Evolutionary conservation across 495 filamentous ascomycete species (phyloP), one percentile per base, ranked within the genome.

Genomic region (Xylaria curta): DNA sequence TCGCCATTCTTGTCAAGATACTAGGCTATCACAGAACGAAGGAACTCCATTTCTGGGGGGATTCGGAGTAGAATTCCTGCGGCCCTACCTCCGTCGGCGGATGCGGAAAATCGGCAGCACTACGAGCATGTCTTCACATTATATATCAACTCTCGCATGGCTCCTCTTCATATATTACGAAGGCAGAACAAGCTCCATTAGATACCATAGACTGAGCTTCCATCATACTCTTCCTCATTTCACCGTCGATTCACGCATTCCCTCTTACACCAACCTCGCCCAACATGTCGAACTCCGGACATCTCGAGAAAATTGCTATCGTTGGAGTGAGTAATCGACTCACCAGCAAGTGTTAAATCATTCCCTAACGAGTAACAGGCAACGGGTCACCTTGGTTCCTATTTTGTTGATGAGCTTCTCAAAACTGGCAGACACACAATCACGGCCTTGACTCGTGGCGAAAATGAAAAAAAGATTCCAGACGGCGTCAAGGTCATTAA

Each of bases 371-470:
- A 24, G 13, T 59, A 15, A 12, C 56, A 89, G 87, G 86, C 85
- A 7, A 81, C 79, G 28, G 89, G 89, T 46, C 80, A 83, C 69
- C 66, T 79, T 47, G 89, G 89, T 56, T 81, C 76, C 54, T 79
- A 76, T 76, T 85, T 90, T 36, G 75, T 83, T 12, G 70, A 82
- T 28, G 80, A 77, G 15, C 80, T 86, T 31, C 79, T 85, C 54
- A 77, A 79, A 28, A 81, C 76, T 24, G 80, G 80, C 71, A 84
- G 79, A 33, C 81, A 82, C 77, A 82, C 72, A 9, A 76, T 87
- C 46, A 85, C 85, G n/a, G 83, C 78, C 56, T 74, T 86, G 54
- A 79, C 81, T 3, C 85, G 84, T 24, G 38, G 31, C 33, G 78
- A 68, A 59, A 81, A 78, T 68, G 79, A 44, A 19, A 73, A 72